Percentiles rank a stretch among this genome's conserved stretches.
These are phyloP conservation scores for Monilinia polystroma DNA, from an alignment of 2,329 filamentous ascomycete species.

Conservation along the genomic window DNA sequence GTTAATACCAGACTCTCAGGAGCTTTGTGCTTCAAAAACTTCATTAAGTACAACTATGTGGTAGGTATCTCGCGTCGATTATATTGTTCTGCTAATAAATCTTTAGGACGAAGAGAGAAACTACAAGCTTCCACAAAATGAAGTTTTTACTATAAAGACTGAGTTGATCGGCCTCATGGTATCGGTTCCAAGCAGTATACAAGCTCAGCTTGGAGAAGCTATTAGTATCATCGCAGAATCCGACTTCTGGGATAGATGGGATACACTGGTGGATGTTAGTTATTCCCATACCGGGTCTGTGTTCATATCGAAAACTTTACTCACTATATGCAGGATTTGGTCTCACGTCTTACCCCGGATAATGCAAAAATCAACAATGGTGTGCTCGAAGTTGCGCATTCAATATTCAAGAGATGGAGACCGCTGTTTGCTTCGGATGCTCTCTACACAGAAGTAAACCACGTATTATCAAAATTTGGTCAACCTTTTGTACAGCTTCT, in stretches of 20 bases:
- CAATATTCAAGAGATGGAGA: constrained; percentile 94
- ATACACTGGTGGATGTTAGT: constrained; percentile 82
- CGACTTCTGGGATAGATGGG: constrained; percentile 95
- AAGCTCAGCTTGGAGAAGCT: constrained; percentile 91
- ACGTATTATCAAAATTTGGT: constrained; percentile 85
- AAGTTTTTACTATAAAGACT: constrained; percentile 88
- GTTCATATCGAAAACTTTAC: constrained; percentile 14
- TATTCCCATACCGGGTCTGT: constrained; percentile 5
- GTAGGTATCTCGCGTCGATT: constrained; percentile 47
- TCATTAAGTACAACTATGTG: constrained; percentile 90
- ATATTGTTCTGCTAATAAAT: constrained; percentile 27
- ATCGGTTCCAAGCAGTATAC: constrained; percentile 79
- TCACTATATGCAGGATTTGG: constrained; percentile 64
- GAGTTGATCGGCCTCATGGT: constrained; percentile 98
- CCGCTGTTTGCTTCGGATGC: constrained; percentile 91
- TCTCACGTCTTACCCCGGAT: constrained; percentile 77
- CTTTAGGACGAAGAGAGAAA: constrained; percentile 81
- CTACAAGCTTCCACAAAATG: constrained; percentile 80
- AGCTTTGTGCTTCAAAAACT: constrained; percentile 97
- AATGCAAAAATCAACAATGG: constrained; percentile 87
- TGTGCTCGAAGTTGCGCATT: constrained; percentile 95
- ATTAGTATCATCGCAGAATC: constrained; percentile 97
- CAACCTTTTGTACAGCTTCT: constrained; percentile 79
- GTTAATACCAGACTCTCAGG: constrained; percentile 80
- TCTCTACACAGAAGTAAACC: constrained; percentile 92